These are phyloP conservation scores for Huiozyma naganishii DNA, from an alignment of 805 yeast species.

Conservation along the genomic window DNA sequence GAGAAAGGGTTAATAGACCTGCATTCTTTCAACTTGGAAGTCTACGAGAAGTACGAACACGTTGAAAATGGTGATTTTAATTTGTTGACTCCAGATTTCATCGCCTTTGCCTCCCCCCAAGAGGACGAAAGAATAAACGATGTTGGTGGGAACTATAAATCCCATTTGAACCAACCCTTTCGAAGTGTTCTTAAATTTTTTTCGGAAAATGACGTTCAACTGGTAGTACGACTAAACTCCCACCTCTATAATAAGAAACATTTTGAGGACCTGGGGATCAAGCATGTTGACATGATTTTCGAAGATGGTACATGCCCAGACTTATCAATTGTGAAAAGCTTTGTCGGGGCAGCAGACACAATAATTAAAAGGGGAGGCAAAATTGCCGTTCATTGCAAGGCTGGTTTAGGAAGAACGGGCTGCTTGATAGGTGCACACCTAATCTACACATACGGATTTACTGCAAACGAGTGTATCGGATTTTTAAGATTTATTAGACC, in stretches of 20 bases:
- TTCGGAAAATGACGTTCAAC: constrained; percentile 57
- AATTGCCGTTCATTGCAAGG: constrained; percentile 98
- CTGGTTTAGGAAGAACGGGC: constrained; percentile 96
- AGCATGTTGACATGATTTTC: constrained; percentile 90
- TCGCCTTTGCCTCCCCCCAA: constrained; percentile 96
- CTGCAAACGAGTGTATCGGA: constrained; percentile 93
- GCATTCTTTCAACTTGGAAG: constrained; percentile 79
- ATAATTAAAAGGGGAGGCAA: constrained; percentile 79
- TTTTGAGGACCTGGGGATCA: constrained; percentile 72
- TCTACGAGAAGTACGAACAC: constrained; percentile 86
- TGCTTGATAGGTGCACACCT: constrained; percentile 95
- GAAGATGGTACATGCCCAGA: constrained; percentile 98
- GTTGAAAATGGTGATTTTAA: constrained; percentile 97
- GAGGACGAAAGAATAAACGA: constrained; percentile 37
- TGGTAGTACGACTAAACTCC: constrained; percentile 87
- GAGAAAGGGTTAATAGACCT: constrained; percentile 82
- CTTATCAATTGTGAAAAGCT: constrained; percentile 81
- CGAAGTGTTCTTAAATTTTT: constrained; percentile 74
- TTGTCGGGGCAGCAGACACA: constrained; percentile 91
- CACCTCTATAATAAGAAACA: constrained; percentile 79
- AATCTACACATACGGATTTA: constrained; percentile 91
- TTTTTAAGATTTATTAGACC: constrained; percentile 95
- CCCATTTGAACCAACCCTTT: constrained; percentile 58
- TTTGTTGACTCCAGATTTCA: constrained; percentile 80
- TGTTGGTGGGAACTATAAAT: constrained; percentile 11